A percentile compares a stretch with the other conserved stretches of the same genome.
Conservation (phyloP, 225 moss, liverwort and hornwort genomes). For the Thuidium tamariscinum region DNA sequence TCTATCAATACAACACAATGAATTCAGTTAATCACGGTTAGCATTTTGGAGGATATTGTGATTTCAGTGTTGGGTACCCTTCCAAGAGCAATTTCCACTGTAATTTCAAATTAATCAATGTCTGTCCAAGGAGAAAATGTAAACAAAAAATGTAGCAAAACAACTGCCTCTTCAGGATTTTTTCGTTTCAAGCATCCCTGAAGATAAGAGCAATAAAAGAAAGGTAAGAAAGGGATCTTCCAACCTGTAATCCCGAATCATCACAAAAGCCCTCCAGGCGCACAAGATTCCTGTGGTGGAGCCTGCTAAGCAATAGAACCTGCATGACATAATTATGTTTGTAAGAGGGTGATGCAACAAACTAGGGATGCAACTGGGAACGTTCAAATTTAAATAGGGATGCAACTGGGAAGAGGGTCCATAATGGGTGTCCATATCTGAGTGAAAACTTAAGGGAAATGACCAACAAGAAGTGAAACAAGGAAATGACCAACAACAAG, state of each 20-base stretch:
- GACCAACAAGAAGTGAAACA: neutral
- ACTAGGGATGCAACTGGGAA: neutral
- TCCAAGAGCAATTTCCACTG: neutral
- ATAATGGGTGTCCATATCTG: neutral
- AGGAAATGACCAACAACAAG: too few relatives aligned
- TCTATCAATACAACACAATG: neutral
- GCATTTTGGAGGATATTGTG: neutral
- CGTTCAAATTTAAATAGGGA: neutral
- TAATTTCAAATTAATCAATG: neutral
- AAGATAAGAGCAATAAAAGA: neutral
- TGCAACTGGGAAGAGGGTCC: neutral
- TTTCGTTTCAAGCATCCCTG: too few relatives aligned
- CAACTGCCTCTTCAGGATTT: neutral
- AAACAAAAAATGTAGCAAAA: neutral
- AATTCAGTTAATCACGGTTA: neutral
- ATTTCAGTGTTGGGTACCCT: neutral
- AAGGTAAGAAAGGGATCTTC: neutral
- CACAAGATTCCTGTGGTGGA: constrained; percentile 25
- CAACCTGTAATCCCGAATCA: constrained; percentile 22
- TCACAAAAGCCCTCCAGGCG: constrained; percentile 24
- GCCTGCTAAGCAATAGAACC: constrained; percentile 15
- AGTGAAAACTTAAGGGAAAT: neutral
- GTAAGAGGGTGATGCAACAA: neutral
- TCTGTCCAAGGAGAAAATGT: neutral
- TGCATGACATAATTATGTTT: neutral